A percentile compares a stretch with the other conserved stretches of the same genome.
Evolutionary conservation across 768 basidiomycete species (phyloP).

Genomic region (Leucosporidium creatinivorum): DNA sequence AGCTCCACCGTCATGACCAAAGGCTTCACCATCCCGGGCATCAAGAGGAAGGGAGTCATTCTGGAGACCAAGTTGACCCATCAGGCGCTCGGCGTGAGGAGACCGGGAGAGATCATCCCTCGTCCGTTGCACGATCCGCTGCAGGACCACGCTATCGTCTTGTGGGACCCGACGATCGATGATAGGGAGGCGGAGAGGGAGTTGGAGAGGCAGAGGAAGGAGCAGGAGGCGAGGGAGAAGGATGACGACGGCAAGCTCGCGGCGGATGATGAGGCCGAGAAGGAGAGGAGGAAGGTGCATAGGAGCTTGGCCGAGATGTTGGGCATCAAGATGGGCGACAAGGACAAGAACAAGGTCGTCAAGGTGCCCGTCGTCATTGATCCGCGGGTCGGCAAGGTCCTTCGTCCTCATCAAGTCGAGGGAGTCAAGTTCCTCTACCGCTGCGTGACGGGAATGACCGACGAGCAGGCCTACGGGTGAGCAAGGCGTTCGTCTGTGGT

Average conservation of each 20-base stretch:
- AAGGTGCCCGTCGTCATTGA: constrained; percentile 98
- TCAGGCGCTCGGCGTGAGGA: constrained; percentile 68
- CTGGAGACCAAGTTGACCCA: constrained; percentile 27
- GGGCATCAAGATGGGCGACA: constrained; percentile 60
- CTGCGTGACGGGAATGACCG: constrained; percentile 88
- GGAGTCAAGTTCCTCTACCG: constrained; percentile 98
- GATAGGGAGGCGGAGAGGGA: constrained; percentile 85
- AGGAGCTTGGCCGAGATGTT: constrained; percentile 75
- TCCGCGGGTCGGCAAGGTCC: constrained; percentile 72
- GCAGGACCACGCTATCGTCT: constrained; percentile 93
- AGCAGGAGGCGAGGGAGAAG: constrained; percentile 60
- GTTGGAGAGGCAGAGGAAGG: constrained; percentile 56
- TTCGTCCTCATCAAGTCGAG: constrained; percentile 96
- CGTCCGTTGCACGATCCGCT: constrained; percentile 95
- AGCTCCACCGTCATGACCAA: constrained; percentile 53
- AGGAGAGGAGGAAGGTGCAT: constrained; percentile 63
- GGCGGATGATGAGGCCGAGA: constrained; percentile 58
- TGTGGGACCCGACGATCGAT: constrained; percentile 94
- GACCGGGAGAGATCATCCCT: constrained; percentile 69
- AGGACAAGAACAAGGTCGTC: constrained; percentile 59
- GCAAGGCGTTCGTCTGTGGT: background rate
- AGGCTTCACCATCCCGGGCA: constrained; percentile 73
- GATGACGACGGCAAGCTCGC: constrained; percentile 33
- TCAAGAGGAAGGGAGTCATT: constrained; percentile 35
- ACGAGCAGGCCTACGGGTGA: constrained; percentile 63